A percentile compares a stretch with the other conserved stretches of the same genome.
Conservation (phyloP, 2,329 filamentous ascomycete species). For the Alternaria ventricosa region DNA sequence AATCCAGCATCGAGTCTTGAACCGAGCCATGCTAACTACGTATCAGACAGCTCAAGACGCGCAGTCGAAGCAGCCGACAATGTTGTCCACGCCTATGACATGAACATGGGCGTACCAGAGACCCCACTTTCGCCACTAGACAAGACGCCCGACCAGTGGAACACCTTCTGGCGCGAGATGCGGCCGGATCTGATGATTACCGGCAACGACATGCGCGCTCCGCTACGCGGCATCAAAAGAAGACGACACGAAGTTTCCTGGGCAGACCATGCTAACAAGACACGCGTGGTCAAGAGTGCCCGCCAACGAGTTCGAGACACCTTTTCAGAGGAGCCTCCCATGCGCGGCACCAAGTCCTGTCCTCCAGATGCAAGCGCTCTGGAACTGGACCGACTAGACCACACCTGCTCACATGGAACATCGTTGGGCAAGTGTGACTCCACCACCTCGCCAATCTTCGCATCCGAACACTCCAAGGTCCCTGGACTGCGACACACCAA, state of each 20-base stretch:
- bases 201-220: slow-evolving; percentile 50
- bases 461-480: slow-evolving; percentile 50
- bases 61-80: slow-evolving; percentile 78
- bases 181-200: slow-evolving; percentile 54
- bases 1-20: neutral
- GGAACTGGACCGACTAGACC: slow-evolving; percentile 27
- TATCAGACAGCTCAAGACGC: slow-evolving; percentile 69
- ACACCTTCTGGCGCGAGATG: slow-evolving; percentile 42
- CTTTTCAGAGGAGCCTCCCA: slow-evolving; percentile 38
- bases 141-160: slow-evolving; percentile 34
- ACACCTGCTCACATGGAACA: slow-evolving; percentile 29
- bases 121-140: slow-evolving; percentile 58
- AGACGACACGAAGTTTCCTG: slow-evolving; percentile 49
- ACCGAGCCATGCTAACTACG: slow-evolving; percentile 10
- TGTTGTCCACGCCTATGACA: slow-evolving; percentile 76
- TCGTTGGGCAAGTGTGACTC: slow-evolving; percentile 32
- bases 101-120: slow-evolving; percentile 77
- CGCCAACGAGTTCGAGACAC: slow-evolving; percentile 37
- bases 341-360: slow-evolving; percentile 24
- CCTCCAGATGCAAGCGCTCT: slow-evolving; percentile 15
- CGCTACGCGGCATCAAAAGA: slow-evolving; percentile 53
- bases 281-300: slow-evolving; percentile 32
- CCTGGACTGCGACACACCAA: slow-evolving; percentile 57
- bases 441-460: slow-evolving; percentile 40
- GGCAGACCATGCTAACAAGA: slow-evolving; percentile 27